Evolutionary conservation across 345 rosid genomes (phyloP).

Genomic region (Kandelia obovata): DNA sequence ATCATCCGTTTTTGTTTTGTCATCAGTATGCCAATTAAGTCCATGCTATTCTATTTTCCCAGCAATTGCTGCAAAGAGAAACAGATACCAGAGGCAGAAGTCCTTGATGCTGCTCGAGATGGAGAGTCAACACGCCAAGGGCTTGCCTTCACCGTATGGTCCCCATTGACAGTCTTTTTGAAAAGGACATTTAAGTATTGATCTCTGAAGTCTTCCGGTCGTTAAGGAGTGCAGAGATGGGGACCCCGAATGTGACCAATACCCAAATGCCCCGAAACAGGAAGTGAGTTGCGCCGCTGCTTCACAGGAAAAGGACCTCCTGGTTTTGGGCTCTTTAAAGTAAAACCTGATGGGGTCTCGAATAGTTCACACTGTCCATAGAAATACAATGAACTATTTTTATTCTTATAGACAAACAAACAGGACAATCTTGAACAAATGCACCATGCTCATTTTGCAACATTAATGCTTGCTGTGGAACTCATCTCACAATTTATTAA

Average conservation of each 20-base stretch:
- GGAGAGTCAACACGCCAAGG: conserved; percentile 98
- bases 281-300: conserved; percentile 15
- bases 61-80: conserved; percentile 91
- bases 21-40: not conserved
- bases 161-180: conserved; percentile 38
- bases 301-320: conserved; percentile 17
- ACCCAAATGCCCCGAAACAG: conserved; percentile 11
- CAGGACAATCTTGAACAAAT: conserved; percentile 12
- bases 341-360: conserved; percentile 27
- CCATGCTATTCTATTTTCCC: conserved; percentile 15
- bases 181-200: conserved; percentile 13
- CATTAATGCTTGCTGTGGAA: conserved; percentile 17
- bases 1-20: not conserved
- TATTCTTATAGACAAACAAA: conserved; percentile 15
- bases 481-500: conserved; percentile 13
- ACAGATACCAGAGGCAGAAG: conserved; percentile 88
- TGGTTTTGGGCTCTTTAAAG: conserved; percentile 28
- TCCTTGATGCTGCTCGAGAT: conserved; percentile 90
- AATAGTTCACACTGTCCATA: conserved; percentile 9
- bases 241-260: conserved; percentile 21
- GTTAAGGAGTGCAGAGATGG: conserved; percentile 2
- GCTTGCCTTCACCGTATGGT: conserved; percentile 68
- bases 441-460: conserved; percentile 29
- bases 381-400: conserved; percentile 32
- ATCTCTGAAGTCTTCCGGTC: conserved; percentile 23